These are phyloP conservation scores for Breviolum minutum DNA, from an alignment of 73 alveolate species.

Conservation along the genomic window DNA sequence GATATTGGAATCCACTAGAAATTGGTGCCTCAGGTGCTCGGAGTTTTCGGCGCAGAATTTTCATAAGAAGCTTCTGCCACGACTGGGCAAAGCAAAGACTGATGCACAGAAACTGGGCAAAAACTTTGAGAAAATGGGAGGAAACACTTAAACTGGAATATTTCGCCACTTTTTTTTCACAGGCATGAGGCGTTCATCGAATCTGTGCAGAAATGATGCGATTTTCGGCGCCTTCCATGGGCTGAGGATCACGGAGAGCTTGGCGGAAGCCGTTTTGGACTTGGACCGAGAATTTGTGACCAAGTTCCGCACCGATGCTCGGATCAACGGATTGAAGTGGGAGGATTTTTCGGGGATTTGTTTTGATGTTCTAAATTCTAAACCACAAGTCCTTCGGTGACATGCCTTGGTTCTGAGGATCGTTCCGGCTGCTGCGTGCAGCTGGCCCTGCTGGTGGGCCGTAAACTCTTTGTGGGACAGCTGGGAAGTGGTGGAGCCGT, in stretches of 20 bases:
- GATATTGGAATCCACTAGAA: no score
- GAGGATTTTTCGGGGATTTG: no score
- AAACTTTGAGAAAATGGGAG: no score
- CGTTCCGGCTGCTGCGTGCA: conserved; percentile 78
- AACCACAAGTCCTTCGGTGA: no score
- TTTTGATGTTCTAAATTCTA: no score
- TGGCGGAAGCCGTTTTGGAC: conserved; percentile 33
- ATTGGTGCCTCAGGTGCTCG: conserved; percentile 77
- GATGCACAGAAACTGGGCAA: neutral
- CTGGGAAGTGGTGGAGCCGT: conserved; percentile 34
- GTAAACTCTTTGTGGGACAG: conserved; percentile 27
- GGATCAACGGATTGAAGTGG: neutral
- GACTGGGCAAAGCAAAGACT: conserved; percentile 3
- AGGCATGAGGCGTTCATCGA: neutral
- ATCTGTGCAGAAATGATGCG: neutral
- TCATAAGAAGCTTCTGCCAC: conserved; percentile 90
- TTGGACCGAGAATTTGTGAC: conserved; percentile 45
- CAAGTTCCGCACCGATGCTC: conserved; percentile 72
- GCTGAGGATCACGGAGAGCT: conserved; percentile 51
- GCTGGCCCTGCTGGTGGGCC: conserved; percentile 72
- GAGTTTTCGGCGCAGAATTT: conserved; percentile 70
- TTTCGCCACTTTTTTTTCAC: no score
- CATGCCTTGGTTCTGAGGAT: neutral
- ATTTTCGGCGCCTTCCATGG: neutral
- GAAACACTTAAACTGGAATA: no score